Evolutionary conservation across 2,329 filamentous ascomycete species (phyloP).

Genomic region (Aspergillus ruber): DNA sequence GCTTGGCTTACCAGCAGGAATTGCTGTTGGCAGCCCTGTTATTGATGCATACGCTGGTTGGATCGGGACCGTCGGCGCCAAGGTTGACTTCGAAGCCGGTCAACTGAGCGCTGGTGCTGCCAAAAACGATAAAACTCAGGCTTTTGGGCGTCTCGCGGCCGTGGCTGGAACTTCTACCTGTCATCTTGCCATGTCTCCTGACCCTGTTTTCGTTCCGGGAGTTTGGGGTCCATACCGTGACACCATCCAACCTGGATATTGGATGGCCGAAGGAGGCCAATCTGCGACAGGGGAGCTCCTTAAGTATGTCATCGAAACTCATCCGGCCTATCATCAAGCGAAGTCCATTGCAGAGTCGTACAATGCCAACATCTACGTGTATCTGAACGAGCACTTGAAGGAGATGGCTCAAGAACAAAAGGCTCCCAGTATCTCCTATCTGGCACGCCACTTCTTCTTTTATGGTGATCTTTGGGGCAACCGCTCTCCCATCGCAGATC

Average conservation of each 20-base stretch:
- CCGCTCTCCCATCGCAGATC: conserved; percentile 84
- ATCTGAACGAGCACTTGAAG: conserved; percentile 79
- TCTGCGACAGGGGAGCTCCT: conserved; percentile 92
- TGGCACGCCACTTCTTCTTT: conserved; percentile 94
- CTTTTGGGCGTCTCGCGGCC: conserved; percentile 84
- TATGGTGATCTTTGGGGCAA: conserved; percentile 98
- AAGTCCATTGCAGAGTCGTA: conserved; percentile 71
- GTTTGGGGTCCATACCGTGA: conserved; percentile 98
- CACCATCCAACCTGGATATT: conserved; percentile 82
- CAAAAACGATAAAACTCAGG: conserved; percentile 82
- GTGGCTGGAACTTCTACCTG: conserved; percentile 97
- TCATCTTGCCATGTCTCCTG: conserved; percentile 89
- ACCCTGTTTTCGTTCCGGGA: conserved; percentile 87
- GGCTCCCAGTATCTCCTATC: conserved; percentile 73
- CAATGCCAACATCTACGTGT: conserved; percentile 89
- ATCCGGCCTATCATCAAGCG: conserved; percentile 80
- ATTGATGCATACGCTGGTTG: conserved; percentile 98
- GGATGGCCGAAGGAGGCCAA: conserved; percentile 97
- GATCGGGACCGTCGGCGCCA: conserved; percentile 98
- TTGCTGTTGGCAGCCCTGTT: conserved; percentile 90
- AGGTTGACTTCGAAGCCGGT: conserved; percentile 67
- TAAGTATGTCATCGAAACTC: conserved; percentile 90
- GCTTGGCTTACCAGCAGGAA: conserved; percentile 76
- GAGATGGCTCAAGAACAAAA: conserved; percentile 63
- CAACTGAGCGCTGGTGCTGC: conserved; percentile 61